These are phyloP conservation scores for Amyloporia xantha DNA, from an alignment of 768 basidiomycete genomes.

Conservation along the genomic window DNA sequence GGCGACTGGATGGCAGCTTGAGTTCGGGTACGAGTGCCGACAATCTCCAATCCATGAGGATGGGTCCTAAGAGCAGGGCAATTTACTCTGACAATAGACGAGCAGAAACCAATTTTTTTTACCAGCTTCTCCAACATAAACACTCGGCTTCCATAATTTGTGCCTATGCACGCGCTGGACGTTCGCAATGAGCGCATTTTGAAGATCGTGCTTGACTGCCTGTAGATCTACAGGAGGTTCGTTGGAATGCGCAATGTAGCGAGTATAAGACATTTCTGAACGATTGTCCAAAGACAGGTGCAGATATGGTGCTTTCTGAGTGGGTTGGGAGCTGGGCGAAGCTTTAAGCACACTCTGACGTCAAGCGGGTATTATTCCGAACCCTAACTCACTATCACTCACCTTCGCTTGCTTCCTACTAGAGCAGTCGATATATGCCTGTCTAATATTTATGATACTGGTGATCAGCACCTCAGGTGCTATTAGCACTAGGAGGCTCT, in stretches of 20 bases:
- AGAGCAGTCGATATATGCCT: no score
- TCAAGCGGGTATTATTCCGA: no score
- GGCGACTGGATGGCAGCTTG: slow-evolving; percentile 3
- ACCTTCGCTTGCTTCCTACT: no score
- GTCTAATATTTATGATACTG: no score
- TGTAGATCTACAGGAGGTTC: slow-evolving; percentile 11
- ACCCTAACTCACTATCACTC: no score
- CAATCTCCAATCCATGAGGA: slow-evolving; percentile 20
- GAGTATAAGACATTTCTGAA: not conserved
- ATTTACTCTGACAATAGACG: not conserved
- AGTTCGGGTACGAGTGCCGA: slow-evolving; percentile 7
- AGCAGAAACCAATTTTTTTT: not conserved
- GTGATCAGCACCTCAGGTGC: no score
- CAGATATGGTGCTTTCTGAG: no score
- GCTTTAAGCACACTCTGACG: no score
- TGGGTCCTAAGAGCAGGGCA: slow-evolving; percentile 14
- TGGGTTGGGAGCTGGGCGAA: no score
- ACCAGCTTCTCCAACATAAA: slow-evolving; percentile 20
- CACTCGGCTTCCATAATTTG: slow-evolving; percentile 9
- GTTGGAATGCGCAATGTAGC: slow-evolving; percentile 16
- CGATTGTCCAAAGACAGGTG: not conserved
- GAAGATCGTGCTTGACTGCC: slow-evolving; percentile 8
- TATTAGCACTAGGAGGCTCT: no score
- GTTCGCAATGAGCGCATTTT: slow-evolving; percentile 15
- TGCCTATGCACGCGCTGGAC: slow-evolving; percentile 18